These are phyloP conservation scores for Citrus maxima DNA, from an alignment of 345 rosid genomes.

Conservation along the genomic window DNA sequence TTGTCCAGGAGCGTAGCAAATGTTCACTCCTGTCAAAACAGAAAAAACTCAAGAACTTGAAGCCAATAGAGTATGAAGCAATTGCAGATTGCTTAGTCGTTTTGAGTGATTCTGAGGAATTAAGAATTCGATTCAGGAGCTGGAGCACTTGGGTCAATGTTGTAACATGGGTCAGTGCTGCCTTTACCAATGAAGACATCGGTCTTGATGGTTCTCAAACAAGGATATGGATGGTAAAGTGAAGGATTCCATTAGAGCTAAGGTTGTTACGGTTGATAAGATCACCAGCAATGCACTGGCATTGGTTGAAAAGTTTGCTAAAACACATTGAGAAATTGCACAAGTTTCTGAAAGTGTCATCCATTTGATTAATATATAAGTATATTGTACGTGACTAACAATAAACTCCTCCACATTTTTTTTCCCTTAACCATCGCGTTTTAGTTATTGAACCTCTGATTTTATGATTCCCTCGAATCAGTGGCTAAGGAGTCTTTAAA, in stretches of 20 bases:
- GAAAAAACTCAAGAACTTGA: constrained; percentile 46
- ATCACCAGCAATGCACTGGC: constrained; percentile 82
- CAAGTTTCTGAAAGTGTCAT: not conserved
- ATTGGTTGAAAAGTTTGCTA: constrained; percentile 56
- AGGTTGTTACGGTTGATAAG: constrained; percentile 54
- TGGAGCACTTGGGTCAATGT: constrained; percentile 40
- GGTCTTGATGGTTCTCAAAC: constrained; percentile 77
- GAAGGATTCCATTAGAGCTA: constrained; percentile 48
- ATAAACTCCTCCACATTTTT: no score
- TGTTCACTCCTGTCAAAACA: constrained; percentile 50
- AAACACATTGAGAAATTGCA: constrained; percentile 22
- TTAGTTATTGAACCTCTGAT: no score
- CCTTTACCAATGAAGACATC: constrained; percentile 83
- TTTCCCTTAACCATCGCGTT: no score
- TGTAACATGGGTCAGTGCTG: constrained; percentile 95
- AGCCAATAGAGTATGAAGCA: constrained; percentile 52
- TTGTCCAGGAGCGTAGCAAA: constrained; percentile 52
- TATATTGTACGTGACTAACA: no score
- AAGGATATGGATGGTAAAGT: constrained; percentile 55
- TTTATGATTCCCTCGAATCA: no score
- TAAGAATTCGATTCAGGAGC: not conserved
- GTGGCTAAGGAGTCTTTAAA: no score
- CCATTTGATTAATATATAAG: not conserved
- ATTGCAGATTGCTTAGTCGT: constrained; percentile 29
- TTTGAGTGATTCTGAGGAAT: not conserved